Conservation (phyloP, 768 basidiomycete species). For the Termitomyces sp. region DNA sequence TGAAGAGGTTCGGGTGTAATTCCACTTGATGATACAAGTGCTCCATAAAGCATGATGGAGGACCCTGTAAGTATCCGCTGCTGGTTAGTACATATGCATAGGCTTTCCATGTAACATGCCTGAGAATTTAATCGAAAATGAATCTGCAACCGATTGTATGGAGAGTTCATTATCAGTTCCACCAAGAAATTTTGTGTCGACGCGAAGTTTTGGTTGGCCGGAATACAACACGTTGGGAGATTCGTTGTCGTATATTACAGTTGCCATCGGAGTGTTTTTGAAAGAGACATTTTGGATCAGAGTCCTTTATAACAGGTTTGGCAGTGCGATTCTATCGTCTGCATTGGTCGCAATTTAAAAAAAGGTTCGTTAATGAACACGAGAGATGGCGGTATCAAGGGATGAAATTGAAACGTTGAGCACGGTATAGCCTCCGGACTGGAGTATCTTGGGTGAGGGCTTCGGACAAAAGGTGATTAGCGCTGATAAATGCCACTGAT, state of each 20-base stretch:
- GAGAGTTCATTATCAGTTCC: background rate
- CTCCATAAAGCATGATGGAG: background rate
- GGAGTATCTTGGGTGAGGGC: background rate
- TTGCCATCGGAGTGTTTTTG: background rate
- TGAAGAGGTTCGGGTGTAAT: background rate
- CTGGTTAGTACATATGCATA: background rate
- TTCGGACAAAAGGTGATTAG: background rate
- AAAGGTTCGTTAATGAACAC: background rate
- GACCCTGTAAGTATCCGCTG: background rate
- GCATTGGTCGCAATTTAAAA: background rate
- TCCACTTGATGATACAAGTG: background rate
- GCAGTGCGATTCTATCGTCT: background rate
- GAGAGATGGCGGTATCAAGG: background rate
- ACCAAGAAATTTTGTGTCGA: background rate
- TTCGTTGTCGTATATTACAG: background rate
- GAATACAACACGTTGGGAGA: background rate
- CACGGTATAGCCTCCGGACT: background rate
- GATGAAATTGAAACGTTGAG: background rate
- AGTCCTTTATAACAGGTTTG: background rate
- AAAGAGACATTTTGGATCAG: background rate
- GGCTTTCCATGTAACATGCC: background rate
- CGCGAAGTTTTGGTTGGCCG: background rate
- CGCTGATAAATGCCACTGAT: background rate
- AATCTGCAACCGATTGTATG: background rate
- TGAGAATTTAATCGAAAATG: background rate